These are phyloP conservation scores for Oryza officinalis DNA, from an alignment of 176 grass and related monocot species.

Conservation along the genomic window DNA sequence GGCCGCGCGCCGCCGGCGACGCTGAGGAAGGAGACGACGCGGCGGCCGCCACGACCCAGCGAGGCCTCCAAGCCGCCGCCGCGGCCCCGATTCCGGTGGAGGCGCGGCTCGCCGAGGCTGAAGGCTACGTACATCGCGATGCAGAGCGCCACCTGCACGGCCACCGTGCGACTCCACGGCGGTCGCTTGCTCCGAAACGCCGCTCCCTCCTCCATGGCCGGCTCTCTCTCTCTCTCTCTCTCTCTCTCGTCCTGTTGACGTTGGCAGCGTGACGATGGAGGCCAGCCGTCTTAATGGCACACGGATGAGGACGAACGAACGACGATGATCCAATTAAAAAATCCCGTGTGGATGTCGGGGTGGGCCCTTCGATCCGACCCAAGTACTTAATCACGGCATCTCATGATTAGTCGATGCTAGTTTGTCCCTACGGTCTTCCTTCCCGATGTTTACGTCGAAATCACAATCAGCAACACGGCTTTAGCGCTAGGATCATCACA, in stretches of 20 bases:
- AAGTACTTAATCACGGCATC: background rate
- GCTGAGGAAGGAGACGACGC: conserved; percentile 66
- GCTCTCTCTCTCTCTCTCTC: background rate
- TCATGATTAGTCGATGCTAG: background rate
- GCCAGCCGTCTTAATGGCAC: background rate
- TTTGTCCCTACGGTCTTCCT: background rate
- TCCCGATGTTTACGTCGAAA: background rate
- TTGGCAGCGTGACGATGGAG: background rate
- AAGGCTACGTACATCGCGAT: conserved; percentile 83
- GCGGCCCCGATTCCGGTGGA: background rate
- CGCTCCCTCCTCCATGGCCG: conserved; percentile 29
- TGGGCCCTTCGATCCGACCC: background rate
- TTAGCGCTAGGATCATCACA: background rate
- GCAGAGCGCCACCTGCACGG: conserved; percentile 67
- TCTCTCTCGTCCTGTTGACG: background rate
- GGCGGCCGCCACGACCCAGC: background rate
- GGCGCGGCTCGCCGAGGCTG: conserved; percentile 58
- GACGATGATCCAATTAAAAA: background rate
- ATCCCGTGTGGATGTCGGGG: background rate
- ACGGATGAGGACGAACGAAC: background rate
- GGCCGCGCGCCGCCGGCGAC: conserved; percentile 59
- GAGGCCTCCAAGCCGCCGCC: conserved; percentile 5
- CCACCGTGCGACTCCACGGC: conserved; percentile 61
- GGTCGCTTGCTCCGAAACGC: background rate
- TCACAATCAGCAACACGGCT: background rate